A percentile compares a stretch with the other conserved stretches of the same genome.
phyloP scores from a whole-genome alignment of 2,329 filamentous ascomycete genomes.

The Septoria linicola region DNA sequence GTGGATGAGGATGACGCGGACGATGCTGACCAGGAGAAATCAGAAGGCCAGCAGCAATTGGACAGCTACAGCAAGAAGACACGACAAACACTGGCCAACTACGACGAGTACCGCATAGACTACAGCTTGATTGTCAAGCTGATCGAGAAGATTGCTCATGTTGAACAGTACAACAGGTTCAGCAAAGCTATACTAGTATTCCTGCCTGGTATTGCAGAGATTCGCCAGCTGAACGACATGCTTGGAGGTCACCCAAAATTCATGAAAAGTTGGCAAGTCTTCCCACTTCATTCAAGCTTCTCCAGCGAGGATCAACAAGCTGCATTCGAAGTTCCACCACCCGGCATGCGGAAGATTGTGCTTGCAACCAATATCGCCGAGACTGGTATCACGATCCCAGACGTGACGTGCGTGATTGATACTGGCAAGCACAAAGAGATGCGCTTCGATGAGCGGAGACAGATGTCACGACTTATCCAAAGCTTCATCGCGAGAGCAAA shows the following conservation, averaged over 20 bases:
- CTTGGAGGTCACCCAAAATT: slow-evolving; percentile 76
- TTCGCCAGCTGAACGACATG: slow-evolving; percentile 69
- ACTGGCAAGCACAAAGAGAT: slow-evolving; percentile 97
- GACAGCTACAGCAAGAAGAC: slow-evolving; percentile 74
- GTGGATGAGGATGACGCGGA: slow-evolving; percentile 46
- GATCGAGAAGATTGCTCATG: slow-evolving; percentile 70
- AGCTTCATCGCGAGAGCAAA: slow-evolving; percentile 95
- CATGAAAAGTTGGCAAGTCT: slow-evolving; percentile 74
- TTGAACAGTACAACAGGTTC: slow-evolving; percentile 64
- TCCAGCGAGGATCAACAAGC: slow-evolving; percentile 95
- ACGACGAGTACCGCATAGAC: slow-evolving; percentile 90
- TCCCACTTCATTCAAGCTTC: slow-evolving; percentile 90
- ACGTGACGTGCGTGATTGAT: slow-evolving; percentile 95
- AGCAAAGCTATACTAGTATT: slow-evolving; percentile 95
- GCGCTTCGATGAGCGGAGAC: slow-evolving; percentile 89
- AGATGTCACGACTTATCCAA: slow-evolving; percentile 86
- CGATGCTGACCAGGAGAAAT: slow-evolving; percentile 43
- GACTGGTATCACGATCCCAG: slow-evolving; percentile 96
- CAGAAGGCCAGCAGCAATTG: slow-evolving; percentile 62
- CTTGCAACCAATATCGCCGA: slow-evolving; percentile 97
- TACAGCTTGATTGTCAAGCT: slow-evolving; percentile 82
- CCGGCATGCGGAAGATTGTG: slow-evolving; percentile 84
- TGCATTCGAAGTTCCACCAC: slow-evolving; percentile 81
- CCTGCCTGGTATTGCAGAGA: slow-evolving; percentile 85
- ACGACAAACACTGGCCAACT: slow-evolving; percentile 67